Evolutionary conservation across 192 early-diverging fungal species (phyloP), one percentile per base, ranked within the genome.

Genomic region (Globomyces pollinis-pini): DNA sequence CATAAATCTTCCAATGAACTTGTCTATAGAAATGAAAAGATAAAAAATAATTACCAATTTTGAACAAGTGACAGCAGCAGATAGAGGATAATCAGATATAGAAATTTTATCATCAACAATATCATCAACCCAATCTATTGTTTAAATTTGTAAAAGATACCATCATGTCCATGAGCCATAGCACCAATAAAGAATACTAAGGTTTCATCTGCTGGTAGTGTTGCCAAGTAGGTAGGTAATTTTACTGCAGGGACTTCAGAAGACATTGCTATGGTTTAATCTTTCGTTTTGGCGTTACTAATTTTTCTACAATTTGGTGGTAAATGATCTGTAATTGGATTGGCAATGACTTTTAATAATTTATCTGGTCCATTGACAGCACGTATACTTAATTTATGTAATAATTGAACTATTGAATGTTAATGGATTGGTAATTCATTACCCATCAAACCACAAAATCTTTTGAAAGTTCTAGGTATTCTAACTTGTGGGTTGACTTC

Each of bases 381-480:
- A 21, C 88, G 87, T 68, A 99, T 96, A 39, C 84, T 85, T 69
- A 98, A 74, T 69, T 99, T 99, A 74, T 99, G 96, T 26, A 98
- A 83, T 58, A 99, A 80, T 84, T 99, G 94, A n/a, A n/a, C n/a
- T n/a, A n/a, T n/a, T n/a, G n/a, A n/a, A n/a, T n/a, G n/a, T n/a
- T n/a, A n/a, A 24, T 97, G 93, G 89, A 59, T 26, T 12, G 18
- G 6, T n/a, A n/a, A n/a, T n/a, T n/a, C n/a, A n/a, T n/a, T n/a
- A n/a, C n/a, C n/a, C n/a, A n/a, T n/a, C n/a, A n/a, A n/a, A n/a
- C n/a, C 96, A 57, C 90, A 88, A 73, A 99, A 99, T 55, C 96
- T 85, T 79, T 98, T 99, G 63, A 94, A 99, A 7, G 96, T 99
- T 69, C 96, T 82, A n/a, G 96, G 96, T 66, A 99, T 99, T 61